These are phyloP conservation scores for Trichophyton mentagrophytes DNA, from an alignment of 2,329 filamentous ascomycete genomes.

Conservation along the genomic window DNA sequence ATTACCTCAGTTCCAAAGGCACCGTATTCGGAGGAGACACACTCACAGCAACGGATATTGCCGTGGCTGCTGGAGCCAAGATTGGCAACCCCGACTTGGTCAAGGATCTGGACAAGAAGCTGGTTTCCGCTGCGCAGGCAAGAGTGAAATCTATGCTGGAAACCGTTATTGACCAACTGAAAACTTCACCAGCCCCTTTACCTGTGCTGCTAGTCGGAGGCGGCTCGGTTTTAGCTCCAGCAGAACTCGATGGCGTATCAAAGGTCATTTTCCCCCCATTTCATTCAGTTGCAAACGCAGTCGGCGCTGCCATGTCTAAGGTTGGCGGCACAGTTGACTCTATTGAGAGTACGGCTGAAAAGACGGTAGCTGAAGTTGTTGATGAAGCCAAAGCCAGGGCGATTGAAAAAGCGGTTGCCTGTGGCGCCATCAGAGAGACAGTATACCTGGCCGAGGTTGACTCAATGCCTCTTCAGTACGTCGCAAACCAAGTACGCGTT, in stretches of 20 bases:
- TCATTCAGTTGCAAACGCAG: constrained; percentile 45
- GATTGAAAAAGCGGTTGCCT: constrained; percentile 34
- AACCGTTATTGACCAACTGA: constrained; percentile 42
- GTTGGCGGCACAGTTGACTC: constrained; percentile 40
- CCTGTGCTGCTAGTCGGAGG: constrained; percentile 45
- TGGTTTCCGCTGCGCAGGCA: constrained; percentile 13
- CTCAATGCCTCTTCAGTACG: constrained; percentile 43
- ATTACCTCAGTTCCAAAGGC: constrained; percentile 37
- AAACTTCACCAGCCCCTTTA: constrained; percentile 40
- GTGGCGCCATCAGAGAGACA: constrained; percentile 35
- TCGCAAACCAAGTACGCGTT: constrained; percentile 38
- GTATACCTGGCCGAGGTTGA: constrained; percentile 43
- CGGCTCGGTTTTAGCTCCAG: constrained; percentile 39
- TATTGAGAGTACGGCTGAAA: constrained; percentile 32
- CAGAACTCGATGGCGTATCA: constrained; percentile 36
- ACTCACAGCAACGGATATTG: constrained; percentile 43
- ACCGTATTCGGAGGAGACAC: constrained; percentile 42
- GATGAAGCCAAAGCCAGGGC: constrained; percentile 20
- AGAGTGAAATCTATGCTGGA: constrained; percentile 38
- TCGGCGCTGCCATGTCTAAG: constrained; percentile 46
- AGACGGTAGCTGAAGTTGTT: constrained; percentile 9
- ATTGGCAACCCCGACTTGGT: constrained; percentile 16
- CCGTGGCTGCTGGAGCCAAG: constrained; percentile 16
- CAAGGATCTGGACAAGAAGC: constrained; percentile 11
- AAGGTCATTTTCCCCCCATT: constrained; percentile 39